phyloP scores from a whole-genome alignment of 2,329 filamentous ascomycete genomes.

The Penicillium sp. region DNA sequence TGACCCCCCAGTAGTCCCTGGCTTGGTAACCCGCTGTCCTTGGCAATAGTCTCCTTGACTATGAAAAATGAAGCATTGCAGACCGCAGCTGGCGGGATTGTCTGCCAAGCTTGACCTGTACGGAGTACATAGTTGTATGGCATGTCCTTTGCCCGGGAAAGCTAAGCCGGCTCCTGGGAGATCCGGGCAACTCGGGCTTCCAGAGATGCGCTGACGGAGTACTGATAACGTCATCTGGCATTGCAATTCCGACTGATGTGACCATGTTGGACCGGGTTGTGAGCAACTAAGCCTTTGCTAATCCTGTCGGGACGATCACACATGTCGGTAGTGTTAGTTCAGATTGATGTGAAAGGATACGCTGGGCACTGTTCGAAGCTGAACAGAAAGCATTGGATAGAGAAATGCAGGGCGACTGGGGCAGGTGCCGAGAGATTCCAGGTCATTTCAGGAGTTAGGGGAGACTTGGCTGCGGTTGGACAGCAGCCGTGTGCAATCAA shows the following conservation, averaged over 20 bases:
- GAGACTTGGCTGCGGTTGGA: not conserved
- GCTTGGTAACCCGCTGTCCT: not conserved
- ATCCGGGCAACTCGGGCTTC: not conserved
- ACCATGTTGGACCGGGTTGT: not conserved
- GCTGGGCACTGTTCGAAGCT: not conserved
- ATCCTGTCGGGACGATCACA: constrained; percentile 10
- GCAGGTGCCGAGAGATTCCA: constrained; percentile 1
- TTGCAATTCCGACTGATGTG: not conserved
- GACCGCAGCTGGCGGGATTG: not conserved
- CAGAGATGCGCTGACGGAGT: not conserved
- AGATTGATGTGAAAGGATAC: not conserved
- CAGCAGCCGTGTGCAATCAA: not conserved
- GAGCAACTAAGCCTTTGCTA: constrained; percentile 24
- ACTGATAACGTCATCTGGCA: constrained; percentile 14
- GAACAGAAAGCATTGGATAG: not conserved
- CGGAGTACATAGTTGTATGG: not conserved
- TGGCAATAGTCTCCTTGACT: not conserved
- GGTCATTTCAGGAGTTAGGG: not conserved
- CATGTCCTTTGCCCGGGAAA: not conserved
- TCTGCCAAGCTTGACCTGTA: not conserved
- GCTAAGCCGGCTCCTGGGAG: not conserved
- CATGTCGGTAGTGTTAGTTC: constrained; percentile 3
- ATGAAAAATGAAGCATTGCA: not conserved
- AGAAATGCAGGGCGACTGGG: constrained; percentile 12
- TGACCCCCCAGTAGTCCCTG: not conserved